Evolutionary conservation across 2,329 filamentous ascomycete species (phyloP).

Genomic region (Pyricularia grisea): DNA sequence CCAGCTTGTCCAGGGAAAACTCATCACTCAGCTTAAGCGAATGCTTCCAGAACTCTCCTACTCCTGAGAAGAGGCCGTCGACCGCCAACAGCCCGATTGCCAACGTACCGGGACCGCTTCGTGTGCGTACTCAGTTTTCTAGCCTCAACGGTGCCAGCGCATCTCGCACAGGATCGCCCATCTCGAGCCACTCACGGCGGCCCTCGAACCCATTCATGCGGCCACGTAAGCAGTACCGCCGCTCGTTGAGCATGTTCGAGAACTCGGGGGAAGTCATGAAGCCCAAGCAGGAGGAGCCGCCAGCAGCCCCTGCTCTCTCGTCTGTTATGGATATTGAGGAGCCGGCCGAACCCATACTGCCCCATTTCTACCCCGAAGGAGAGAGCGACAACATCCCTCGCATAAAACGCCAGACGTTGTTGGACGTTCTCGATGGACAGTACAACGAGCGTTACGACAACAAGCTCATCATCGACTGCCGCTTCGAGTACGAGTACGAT

Average conservation of each 20-base stretch:
- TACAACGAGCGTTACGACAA: constrained; percentile 69
- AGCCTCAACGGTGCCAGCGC: constrained; percentile 41
- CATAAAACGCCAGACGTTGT: constrained; percentile 71
- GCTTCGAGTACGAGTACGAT: constrained; percentile 97
- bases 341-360: constrained; percentile 61
- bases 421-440: constrained; percentile 80
- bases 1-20: constrained; percentile 12
- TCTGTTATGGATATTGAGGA: constrained; percentile 81
- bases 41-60: constrained; percentile 73
- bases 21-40: constrained; percentile 64
- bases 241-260: constrained; percentile 97
- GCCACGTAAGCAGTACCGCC: constrained; percentile 79
- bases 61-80: constrained; percentile 55
- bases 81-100: constrained; percentile 45
- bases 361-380: constrained; percentile 74
- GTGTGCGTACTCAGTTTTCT: constrained; percentile 56
- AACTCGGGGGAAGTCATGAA: constrained; percentile 81
- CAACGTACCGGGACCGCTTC: constrained; percentile 47
- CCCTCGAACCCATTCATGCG: constrained; percentile 62
- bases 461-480: constrained; percentile 86
- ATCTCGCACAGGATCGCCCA: constrained; percentile 66
- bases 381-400: constrained; percentile 80
- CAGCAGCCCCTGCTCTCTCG: constrained; percentile 48
- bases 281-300: constrained; percentile 54
- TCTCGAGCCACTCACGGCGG: constrained; percentile 61